Evolutionary conservation across 2,329 filamentous ascomycete genomes (phyloP).

Genomic region (Didymella segeticola): DNA sequence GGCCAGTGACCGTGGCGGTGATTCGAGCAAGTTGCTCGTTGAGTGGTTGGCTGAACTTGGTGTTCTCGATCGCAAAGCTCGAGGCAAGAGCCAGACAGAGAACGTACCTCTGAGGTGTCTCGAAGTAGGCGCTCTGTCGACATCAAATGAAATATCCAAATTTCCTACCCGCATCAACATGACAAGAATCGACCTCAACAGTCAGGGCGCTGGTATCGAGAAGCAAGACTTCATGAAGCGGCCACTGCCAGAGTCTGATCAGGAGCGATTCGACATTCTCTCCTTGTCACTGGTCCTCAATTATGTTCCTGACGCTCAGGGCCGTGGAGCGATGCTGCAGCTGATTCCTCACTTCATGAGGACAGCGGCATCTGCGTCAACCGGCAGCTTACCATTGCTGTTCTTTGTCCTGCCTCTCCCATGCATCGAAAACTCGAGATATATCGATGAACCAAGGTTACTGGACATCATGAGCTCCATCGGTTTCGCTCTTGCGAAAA

Average conservation of each 20-base stretch:
- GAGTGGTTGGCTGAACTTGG: constrained; percentile 59
- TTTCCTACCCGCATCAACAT: constrained; percentile 72
- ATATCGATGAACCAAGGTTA: constrained; percentile 76
- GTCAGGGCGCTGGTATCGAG: constrained; percentile 78
- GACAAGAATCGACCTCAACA: constrained; percentile 87
- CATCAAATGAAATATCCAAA: constrained; percentile 80
- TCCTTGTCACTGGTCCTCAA: constrained; percentile 93
- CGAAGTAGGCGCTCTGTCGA: constrained; percentile 88
- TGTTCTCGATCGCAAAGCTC: constrained; percentile 25
- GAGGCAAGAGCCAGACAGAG: constrained; percentile 7
- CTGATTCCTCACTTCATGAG: constrained; percentile 45
- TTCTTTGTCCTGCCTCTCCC: constrained; percentile 91
- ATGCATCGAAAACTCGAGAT: constrained; percentile 89
- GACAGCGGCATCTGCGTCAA: neutral
- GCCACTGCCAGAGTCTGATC: constrained; percentile 68
- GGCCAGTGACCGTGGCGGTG: constrained; percentile 66
- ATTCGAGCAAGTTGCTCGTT: constrained; percentile 66
- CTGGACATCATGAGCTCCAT: constrained; percentile 76
- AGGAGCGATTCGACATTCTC: constrained; percentile 82
- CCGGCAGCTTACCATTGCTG: constrained; percentile 64
- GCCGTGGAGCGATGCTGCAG: constrained; percentile 82
- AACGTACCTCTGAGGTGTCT: constrained; percentile 67
- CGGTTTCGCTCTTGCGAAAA: constrained; percentile 71
- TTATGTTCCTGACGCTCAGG: constrained; percentile 80
- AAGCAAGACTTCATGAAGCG: constrained; percentile 95